Base-by-base conservation (phyloP, 2,329 filamentous ascomycete genomes). In the Alternaria longipes region DNA sequence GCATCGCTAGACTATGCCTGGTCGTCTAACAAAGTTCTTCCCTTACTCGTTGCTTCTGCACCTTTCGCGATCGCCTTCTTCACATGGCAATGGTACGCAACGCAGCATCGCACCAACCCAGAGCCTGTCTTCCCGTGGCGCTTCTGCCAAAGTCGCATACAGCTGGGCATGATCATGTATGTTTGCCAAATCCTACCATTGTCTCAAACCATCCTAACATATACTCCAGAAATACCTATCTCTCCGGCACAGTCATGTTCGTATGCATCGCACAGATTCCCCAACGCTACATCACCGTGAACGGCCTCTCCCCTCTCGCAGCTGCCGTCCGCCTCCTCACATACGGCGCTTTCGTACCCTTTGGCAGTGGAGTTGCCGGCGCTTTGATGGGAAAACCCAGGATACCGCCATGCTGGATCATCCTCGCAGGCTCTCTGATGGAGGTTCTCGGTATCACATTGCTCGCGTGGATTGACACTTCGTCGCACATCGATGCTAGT, bases 91-190 rank as follows among this genome's bases (percentile, higher is more conserved):
- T 63, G 67, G 61, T 65, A 47, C 34, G 42, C 65, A 22, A 69
- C 67, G 4, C 56, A 40, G 18, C 38, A 26, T 16, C 36, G 54
- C n/a, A 41, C 20, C 2, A 16, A 24, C 16, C 60, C 66, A 0
- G 67, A 68, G 24, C 69, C 69, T 8, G 56, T 71, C 3, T 65
- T 71, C 34, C 63, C 65, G 5, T 69, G 63, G 67, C 52, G 32
- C 12, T 36, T 36, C 32, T 36, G 32, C 32, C 40, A 51, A 7
- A 53, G 30, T 24, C 54, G 62, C 7, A 28, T 59, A 6, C 34
- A 59, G 20, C 11, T 54, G 11, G 64, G 34, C 6, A 49, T 63
- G 18, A 58, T 69, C 9, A 20, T 65, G 63, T 66, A 53, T 12
- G 58, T 54, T 26, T 24, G 41, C 14, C 14, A n/a, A 3, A 5